phyloP scores from a whole-genome alignment of 768 basidiomycete genomes.

The Tulasnella sp. region DNA sequence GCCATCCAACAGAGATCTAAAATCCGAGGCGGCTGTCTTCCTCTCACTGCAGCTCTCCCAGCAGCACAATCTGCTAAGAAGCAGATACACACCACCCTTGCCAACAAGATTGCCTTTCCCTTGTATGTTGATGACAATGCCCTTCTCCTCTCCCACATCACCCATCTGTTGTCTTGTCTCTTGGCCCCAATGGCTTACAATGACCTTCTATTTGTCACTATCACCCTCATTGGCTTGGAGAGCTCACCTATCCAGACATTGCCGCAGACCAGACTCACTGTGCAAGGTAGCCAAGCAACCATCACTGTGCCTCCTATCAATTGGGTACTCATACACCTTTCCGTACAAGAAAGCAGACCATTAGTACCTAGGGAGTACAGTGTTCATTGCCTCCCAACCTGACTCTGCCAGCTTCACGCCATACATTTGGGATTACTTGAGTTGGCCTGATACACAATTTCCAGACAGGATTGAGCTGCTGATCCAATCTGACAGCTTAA shows the following conservation, averaged over 20 bases:
- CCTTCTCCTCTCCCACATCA: not conserved
- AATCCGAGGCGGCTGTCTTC: too few species aligned
- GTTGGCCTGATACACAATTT: not conserved
- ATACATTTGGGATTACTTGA: not conserved
- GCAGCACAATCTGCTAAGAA: too few species aligned
- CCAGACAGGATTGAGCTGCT: slow-evolving; percentile 25
- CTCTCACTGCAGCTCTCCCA: too few species aligned
- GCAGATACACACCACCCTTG: too few species aligned
- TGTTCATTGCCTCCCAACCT: slow-evolving; percentile 9
- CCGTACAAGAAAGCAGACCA: slow-evolving; percentile 19
- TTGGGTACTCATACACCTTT: slow-evolving; percentile 12
- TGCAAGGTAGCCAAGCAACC: slow-evolving; percentile 4
- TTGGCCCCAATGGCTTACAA: slow-evolving; percentile 14
- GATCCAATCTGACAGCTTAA: slow-evolving; percentile 30
- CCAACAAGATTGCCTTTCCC: too few species aligned
- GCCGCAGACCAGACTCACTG: not conserved
- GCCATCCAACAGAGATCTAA: too few species aligned
- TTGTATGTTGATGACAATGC: too few species aligned
- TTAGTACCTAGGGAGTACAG: slow-evolving; percentile 17
- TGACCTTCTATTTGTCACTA: slow-evolving; percentile 24
- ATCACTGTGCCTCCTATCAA: not conserved
- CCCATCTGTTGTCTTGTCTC: not conserved
- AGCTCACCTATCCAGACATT: slow-evolving; percentile 21
- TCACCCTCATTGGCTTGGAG: slow-evolving; percentile 21
- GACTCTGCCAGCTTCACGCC: not conserved